phyloP scores from a whole-genome alignment of 2,329 filamentous ascomycete species.

The Microdochium trichocladiopsis region DNA sequence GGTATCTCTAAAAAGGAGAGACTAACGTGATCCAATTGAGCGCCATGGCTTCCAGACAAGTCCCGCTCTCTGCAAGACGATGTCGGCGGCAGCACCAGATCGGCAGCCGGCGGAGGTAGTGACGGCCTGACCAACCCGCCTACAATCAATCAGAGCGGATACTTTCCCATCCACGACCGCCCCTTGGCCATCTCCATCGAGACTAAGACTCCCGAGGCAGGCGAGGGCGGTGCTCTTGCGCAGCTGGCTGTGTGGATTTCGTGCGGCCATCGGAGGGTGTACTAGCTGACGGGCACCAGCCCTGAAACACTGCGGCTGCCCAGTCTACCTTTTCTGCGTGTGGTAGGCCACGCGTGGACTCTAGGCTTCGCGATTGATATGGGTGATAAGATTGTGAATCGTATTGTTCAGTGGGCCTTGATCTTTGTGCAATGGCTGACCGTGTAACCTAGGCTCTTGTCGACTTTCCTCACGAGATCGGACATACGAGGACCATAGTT shows the following conservation, averaged over 20 bases:
- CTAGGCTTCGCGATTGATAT: not conserved
- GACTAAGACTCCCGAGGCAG: not conserved
- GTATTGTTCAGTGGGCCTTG: not conserved
- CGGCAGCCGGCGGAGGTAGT: not conserved
- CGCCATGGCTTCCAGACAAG: too few relatives aligned
- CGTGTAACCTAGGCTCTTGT: not conserved
- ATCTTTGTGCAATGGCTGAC: not conserved
- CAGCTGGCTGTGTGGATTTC: not conserved
- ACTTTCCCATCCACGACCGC: not conserved
- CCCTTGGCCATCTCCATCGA: not conserved
- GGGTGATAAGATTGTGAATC: not conserved
- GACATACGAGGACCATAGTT: not conserved
- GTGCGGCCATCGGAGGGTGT: not conserved
- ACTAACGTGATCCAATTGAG: too few relatives aligned
- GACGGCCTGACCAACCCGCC: not conserved
- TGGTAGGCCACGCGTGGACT: not conserved
- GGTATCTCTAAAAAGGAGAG: too few relatives aligned
- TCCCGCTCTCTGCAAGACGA: not conserved
- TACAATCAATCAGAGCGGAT: not conserved
- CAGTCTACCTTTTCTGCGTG: not conserved
- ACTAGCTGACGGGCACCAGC: not conserved
- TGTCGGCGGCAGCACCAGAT: not conserved
- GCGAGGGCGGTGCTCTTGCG: not conserved
- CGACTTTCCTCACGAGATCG: not conserved
- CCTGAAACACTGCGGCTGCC: not conserved